These are phyloP conservation scores for Pyropia haitanensis DNA, from an alignment of 23 red algal genomes.

Conservation along the genomic window DNA sequence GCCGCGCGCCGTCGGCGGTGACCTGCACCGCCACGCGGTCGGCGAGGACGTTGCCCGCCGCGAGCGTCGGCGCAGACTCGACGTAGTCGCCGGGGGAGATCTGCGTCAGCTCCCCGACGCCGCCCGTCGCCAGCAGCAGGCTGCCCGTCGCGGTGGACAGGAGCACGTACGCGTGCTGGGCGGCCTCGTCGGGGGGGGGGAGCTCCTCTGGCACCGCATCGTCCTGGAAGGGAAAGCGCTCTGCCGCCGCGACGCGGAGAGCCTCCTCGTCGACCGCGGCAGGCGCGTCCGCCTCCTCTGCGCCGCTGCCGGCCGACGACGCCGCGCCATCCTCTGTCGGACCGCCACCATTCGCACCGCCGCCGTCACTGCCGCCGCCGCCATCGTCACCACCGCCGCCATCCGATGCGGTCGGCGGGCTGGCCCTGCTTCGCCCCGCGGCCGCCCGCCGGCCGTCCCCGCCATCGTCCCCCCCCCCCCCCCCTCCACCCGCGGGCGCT, in stretches of 20 bases:
- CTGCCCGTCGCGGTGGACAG: constrained; percentile 33
- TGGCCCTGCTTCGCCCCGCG: no score
- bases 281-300: no score
- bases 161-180: constrained; percentile 49
- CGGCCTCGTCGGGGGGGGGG: constrained; percentile 12
- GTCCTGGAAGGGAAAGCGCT: constrained; percentile 30
- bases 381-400: no score
- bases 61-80: constrained; percentile 31
- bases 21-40: constrained; percentile 71
- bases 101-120: constrained; percentile 38
- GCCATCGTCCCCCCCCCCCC: not conserved
- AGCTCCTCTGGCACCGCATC: constrained; percentile 25
- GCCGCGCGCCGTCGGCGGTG: constrained; percentile 12
- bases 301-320: no score
- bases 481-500: not conserved
- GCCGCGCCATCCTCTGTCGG: no score
- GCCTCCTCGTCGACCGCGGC: no score
- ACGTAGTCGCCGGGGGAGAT: constrained; percentile 27
- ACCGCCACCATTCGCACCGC: no score
- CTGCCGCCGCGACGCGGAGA: constrained; percentile 8
- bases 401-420: no score
- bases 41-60: constrained; percentile 58
- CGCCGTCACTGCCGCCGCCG: no score
- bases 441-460: no score
- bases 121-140: constrained; percentile 26